phyloP scores from a whole-genome alignment of 371 early-diverging fungal species.

The Dinochytrium kinnereticum region DNA sequence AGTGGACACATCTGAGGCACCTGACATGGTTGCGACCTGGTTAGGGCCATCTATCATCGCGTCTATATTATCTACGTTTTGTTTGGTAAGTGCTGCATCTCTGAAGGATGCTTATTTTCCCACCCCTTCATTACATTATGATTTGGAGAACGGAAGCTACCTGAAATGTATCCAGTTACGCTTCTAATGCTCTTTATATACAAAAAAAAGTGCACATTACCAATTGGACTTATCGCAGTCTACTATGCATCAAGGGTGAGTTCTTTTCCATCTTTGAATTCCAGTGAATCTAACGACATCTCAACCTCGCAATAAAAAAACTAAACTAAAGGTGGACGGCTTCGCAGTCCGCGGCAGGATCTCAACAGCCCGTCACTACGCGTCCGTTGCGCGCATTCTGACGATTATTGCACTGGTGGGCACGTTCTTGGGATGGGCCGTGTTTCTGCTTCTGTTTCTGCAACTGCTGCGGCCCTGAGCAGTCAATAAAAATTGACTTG shows the following conservation, averaged over 20 bases:
- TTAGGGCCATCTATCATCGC: slow-evolving; percentile 12
- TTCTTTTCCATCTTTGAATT: not conserved
- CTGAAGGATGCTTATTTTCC: not conserved
- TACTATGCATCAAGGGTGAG: slow-evolving; percentile 5
- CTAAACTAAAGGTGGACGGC: not conserved
- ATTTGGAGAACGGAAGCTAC: no score
- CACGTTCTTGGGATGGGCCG: not conserved
- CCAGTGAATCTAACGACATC: not conserved
- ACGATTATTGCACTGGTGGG: not conserved
- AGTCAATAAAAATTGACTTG: not conserved
- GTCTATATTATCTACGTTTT: slow-evolving; percentile 11
- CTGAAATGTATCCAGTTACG: no score
- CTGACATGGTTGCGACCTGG: not conserved
- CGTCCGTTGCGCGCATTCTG: not conserved
- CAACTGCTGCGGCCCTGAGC: not conserved
- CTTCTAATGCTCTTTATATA: no score
- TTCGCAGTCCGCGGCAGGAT: not conserved
- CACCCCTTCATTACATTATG: no score
- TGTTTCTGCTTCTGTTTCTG: not conserved
- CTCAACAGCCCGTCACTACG: not conserved
- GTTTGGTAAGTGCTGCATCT: slow-evolving; percentile 4
- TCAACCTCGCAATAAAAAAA: not conserved
- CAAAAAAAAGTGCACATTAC: slow-evolving; percentile 10
- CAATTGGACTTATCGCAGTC: not conserved
- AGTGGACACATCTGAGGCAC: no score